Base-by-base conservation (phyloP, 2,329 filamentous ascomycete species). In the Fusarium bactridioides region DNA sequence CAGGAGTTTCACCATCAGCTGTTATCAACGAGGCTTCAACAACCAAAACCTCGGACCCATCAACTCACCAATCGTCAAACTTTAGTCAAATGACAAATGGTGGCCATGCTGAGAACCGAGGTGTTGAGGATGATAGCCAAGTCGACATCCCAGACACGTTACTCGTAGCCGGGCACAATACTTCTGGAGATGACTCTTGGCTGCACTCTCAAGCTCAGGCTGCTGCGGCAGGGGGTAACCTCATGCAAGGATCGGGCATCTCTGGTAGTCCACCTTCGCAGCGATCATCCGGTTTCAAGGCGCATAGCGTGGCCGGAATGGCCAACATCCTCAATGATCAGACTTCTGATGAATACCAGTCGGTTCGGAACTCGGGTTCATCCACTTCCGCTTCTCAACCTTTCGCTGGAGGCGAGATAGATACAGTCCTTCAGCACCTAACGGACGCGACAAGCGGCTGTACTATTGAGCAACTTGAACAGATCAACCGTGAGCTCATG, bases 391-490 rank as follows among this genome's bases (percentile, higher is more conserved):
- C 82, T 5, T 86, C 85, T 18, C 85, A 84, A 66, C 84, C 85
- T 2, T 79, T 83, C 38, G 82, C 84, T 37, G 81, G 86, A 35
- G 85, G 87, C 18, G 84, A 88, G 35, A 84, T 94, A 29, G 80
- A 84, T 4, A 79, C 84, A 11, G 87, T 97, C 61, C 86, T 94
- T 63, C 80, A 85, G 1, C 85, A 89, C 41, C 84, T 97, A 38
- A 90, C 91, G 0, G 83, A 88, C 33, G 85, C 87, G 48, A 95
- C 93, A 4, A 91, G 89, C 25, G 94, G 93, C 2, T 93, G 93
- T 80, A 93, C 92, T 0, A 93, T 99, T 58, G 96, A 99, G 83
- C 95, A 99, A 81, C 85, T 99, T 25, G 95, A 98, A 84, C 95
- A 98, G 82, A 91, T 98, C 79, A 95, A 95, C 80, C 92, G 94